Percentiles rank a stretch among this genome's conserved stretches.
phyloP scores from a whole-genome alignment of 129 eudicot species.

The Saussurea involucrata region DNA sequence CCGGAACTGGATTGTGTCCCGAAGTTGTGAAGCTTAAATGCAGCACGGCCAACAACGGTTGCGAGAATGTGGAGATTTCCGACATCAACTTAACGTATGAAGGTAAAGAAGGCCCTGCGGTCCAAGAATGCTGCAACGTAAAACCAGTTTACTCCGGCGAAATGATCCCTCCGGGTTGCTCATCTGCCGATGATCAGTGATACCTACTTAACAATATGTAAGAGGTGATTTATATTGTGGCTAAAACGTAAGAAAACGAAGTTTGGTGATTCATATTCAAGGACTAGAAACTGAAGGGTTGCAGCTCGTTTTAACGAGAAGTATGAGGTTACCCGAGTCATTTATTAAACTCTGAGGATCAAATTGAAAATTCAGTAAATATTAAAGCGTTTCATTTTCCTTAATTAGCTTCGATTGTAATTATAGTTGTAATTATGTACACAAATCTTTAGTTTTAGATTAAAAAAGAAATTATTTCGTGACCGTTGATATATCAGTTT shows the following conservation, averaged over 20 bases:
- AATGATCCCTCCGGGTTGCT: slow-evolving; percentile 32
- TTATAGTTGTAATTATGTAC: neutral
- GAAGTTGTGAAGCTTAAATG: slow-evolving; percentile 50
- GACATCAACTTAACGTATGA: slow-evolving; percentile 42
- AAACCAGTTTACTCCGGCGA: slow-evolving; percentile 41
- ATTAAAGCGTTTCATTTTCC: neutral
- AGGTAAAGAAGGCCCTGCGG: slow-evolving; percentile 36
- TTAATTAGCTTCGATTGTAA: neutral
- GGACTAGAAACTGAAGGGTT: neutral
- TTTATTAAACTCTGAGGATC: neutral
- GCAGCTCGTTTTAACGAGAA: neutral
- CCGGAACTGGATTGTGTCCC: slow-evolving; percentile 33
- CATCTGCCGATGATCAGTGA: neutral
- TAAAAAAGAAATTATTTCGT: no score
- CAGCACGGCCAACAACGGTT: slow-evolving; percentile 45
- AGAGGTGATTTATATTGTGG: neutral
- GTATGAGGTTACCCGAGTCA: neutral
- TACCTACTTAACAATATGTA: neutral
- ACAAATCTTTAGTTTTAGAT: neutral
- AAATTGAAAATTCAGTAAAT: neutral
- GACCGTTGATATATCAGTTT: no score
- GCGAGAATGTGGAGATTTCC: slow-evolving; percentile 46
- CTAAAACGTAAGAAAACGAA: neutral
- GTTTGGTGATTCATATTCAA: neutral
- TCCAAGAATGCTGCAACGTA: slow-evolving; percentile 39